Evolutionary conservation across 192 early-diverging fungal species (phyloP).

Genomic region (Mortierella hygrophila): DNA sequence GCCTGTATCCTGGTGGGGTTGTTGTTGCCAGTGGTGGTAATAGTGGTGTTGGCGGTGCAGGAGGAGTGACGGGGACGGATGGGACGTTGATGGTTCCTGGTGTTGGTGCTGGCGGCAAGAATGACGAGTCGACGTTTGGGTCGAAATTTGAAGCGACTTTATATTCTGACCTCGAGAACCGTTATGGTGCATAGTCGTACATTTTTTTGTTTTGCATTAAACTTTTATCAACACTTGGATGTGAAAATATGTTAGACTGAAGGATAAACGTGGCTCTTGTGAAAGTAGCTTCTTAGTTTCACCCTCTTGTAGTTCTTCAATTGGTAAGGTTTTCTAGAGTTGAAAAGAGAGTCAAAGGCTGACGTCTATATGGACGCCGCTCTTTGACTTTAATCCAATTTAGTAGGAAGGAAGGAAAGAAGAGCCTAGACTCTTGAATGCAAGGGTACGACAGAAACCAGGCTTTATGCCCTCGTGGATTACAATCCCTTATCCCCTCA

Average conservation of each 20-base stretch:
- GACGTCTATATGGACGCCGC: no score
- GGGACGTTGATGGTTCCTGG: not conserved
- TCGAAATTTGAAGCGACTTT: conserved; percentile 41
- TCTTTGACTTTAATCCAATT: not conserved
- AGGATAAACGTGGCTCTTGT: not conserved
- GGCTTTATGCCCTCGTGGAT: not conserved
- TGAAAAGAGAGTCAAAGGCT: no score
- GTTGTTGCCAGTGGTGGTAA: not conserved
- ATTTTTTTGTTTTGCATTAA: not conserved
- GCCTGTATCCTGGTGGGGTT: conserved; percentile 15
- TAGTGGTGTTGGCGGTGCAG: not conserved
- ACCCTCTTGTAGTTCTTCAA: not conserved
- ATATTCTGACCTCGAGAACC: conserved; percentile 49
- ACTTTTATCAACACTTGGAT: not conserved
- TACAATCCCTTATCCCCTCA: not conserved
- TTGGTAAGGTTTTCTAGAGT: no score
- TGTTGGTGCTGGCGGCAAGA: not conserved
- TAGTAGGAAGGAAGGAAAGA: not conserved
- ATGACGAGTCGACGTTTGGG: conserved; percentile 12
- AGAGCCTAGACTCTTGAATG: not conserved
- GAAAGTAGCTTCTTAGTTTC: not conserved
- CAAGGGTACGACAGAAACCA: not conserved
- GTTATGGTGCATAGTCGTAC: not conserved
- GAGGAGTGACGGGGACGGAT: not conserved
- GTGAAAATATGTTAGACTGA: not conserved